Percentiles rank a stretch among this genome's conserved stretches.
These are phyloP conservation scores for Globisporangium barbulae DNA, from an alignment of 352 stramenopile genomes.

Conservation along the genomic window DNA sequence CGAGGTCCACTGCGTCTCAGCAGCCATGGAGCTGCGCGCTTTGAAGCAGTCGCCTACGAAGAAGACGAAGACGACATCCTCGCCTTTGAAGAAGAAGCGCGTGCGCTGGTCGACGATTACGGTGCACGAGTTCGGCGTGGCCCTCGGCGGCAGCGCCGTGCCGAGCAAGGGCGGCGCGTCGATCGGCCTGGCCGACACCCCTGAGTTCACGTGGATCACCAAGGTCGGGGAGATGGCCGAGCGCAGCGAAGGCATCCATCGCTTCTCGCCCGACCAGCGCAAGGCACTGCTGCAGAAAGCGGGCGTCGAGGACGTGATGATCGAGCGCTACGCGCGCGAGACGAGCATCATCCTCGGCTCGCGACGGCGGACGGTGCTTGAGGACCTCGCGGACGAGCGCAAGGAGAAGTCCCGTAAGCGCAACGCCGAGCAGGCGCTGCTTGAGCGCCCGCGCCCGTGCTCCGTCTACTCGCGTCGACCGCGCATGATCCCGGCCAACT, in stretches of 20 bases:
- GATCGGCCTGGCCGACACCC: slow-evolving; percentile 35
- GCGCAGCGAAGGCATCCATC: slow-evolving; percentile 41
- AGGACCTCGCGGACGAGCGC: slow-evolving; percentile 26
- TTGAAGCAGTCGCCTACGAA: slow-evolving; percentile 2
- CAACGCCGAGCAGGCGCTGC: slow-evolving; percentile 40
- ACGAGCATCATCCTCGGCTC: slow-evolving; percentile 48
- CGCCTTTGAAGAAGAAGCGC: slow-evolving; percentile 20
- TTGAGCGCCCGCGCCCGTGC: slow-evolving; percentile 30
- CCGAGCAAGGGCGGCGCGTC: slow-evolving; percentile 36
- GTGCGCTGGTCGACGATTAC: slow-evolving; percentile 46
- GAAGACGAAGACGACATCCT: not conserved
- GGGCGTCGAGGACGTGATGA: slow-evolving; percentile 38
- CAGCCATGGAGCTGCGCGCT: not conserved
- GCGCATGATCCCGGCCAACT: slow-evolving; percentile 70
- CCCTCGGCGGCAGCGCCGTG: slow-evolving; percentile 37
- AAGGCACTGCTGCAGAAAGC: slow-evolving; percentile 30
- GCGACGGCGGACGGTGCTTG: slow-evolving; percentile 27
- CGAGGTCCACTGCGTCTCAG: not conserved
- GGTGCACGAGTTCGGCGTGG: slow-evolving; percentile 45
- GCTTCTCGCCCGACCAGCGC: slow-evolving; percentile 38
- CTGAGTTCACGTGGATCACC: slow-evolving; percentile 48
- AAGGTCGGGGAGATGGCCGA: slow-evolving; percentile 50
- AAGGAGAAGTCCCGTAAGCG: slow-evolving; percentile 35
- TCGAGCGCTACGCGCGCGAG: slow-evolving; percentile 38
- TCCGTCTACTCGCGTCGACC: slow-evolving; percentile 45